Conservation (phyloP, 768 basidiomycete genomes). For the Tephrocybe sp. region DNA sequence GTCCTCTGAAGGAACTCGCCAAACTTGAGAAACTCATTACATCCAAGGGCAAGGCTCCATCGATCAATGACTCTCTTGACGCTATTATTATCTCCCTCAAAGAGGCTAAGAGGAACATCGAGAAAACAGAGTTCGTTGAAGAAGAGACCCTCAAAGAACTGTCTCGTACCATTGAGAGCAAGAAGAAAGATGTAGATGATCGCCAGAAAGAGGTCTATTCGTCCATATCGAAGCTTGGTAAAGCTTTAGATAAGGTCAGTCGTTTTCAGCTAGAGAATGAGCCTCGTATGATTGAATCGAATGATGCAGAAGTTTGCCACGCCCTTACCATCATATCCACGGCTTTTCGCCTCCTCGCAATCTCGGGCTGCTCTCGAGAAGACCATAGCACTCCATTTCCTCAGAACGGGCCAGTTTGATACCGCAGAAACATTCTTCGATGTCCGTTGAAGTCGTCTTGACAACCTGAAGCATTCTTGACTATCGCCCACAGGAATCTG, state of each 20-base stretch:
- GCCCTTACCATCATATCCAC: constrained; percentile 62
- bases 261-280: background rate
- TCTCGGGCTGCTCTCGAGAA: constrained; percentile 64
- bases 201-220: constrained; percentile 87
- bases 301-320: constrained; percentile 54
- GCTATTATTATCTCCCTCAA: constrained; percentile 59
- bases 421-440: constrained; percentile 74
- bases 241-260: constrained; percentile 86
- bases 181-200: constrained; percentile 85
- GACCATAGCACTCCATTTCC: constrained; percentile 73
- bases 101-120: constrained; percentile 52
- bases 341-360: constrained; percentile 62
- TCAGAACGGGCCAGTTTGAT: constrained; percentile 80
- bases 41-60: constrained; percentile 51
- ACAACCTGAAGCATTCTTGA: constrained; percentile 3
- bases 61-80: constrained; percentile 62
- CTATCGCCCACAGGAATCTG: constrained; percentile 56
- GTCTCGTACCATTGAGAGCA: constrained; percentile 58
- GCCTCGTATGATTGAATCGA: background rate
- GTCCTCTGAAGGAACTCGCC: constrained; percentile 72
- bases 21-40: constrained; percentile 70
- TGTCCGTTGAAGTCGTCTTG: constrained; percentile 37
- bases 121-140: constrained; percentile 45
- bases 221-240: constrained; percentile 76
- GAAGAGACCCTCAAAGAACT: constrained; percentile 51